Conservation (phyloP, 768 basidiomycete genomes). For the Termitomyces sp. region DNA sequence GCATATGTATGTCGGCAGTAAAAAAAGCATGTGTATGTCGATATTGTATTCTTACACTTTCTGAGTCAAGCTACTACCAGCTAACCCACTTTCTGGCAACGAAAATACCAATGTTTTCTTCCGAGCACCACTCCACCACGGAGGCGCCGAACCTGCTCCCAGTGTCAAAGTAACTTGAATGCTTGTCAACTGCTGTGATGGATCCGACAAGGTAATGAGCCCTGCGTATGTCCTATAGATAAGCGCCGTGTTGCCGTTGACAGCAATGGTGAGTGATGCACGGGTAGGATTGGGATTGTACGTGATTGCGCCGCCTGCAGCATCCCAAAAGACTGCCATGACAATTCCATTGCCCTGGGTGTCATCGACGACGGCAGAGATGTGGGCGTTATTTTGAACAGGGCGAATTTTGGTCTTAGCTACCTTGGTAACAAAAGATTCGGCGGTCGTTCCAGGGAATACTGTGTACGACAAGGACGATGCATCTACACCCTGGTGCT, state of each 20-base stretch:
- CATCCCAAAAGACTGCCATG: slow-evolving; percentile 42
- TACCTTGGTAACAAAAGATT: slow-evolving; percentile 23
- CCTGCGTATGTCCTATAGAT: slow-evolving; percentile 36
- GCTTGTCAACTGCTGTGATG: slow-evolving; percentile 45
- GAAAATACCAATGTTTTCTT: slow-evolving; percentile 29
- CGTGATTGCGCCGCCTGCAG: slow-evolving; percentile 30
- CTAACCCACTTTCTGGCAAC: slow-evolving; percentile 40
- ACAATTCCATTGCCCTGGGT: slow-evolving; percentile 25
- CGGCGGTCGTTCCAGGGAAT: slow-evolving; percentile 32
- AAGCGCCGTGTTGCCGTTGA: slow-evolving; percentile 38
- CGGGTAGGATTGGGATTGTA: slow-evolving; percentile 15
- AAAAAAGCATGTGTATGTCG: not conserved
- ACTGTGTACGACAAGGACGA: slow-evolving; percentile 32
- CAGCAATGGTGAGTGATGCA: slow-evolving; percentile 28
- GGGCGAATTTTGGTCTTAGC: slow-evolving; percentile 20
- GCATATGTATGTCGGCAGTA: not conserved
- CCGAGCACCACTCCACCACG: slow-evolving; percentile 18
- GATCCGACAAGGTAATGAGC: slow-evolving; percentile 57
- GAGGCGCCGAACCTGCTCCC: slow-evolving; percentile 14
- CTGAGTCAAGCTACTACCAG: slow-evolving; percentile 42
- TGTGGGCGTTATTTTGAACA: slow-evolving; percentile 24
- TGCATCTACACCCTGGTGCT: slow-evolving; percentile 18
- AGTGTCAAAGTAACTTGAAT: slow-evolving; percentile 32
- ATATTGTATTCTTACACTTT: not conserved
- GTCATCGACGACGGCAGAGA: slow-evolving; percentile 37